Evolutionary conservation across 1,284 basidiomycete species (phyloP), one percentile per base, ranked within the genome.

Genomic region (Ceratobasidium sp.): DNA sequence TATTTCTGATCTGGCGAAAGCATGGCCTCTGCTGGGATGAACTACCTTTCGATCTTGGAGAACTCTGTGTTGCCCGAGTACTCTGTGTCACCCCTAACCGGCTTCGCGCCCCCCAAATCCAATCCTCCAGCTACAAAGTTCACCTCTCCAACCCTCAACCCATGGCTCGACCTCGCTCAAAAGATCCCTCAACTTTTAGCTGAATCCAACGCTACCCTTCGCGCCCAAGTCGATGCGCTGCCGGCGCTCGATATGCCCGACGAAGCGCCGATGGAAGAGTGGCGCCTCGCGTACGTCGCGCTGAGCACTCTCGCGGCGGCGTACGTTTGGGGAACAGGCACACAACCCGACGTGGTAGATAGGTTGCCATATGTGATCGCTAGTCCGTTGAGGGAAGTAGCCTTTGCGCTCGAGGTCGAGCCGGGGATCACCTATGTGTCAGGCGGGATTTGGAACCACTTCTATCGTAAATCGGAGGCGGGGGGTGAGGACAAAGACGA

Each of bases 381-480:
- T n/a, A 1, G 27, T 29, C 65, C 65, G 8, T 53, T 67, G 8
- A 3, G 33, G 15, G 65, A 67, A 1, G 33, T 67, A 4, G 27
- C 65, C 2, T 45, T 56, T n/a, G 65, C 48, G 19, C 65, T 67
- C 19, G 65, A 56, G 22, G 65, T 67, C 9, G 51, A 67, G 45
- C 65, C 65, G 54, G 65, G 65, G 5, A 41, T 67, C 11, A 56
- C 65, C 9, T 67, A 67, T 53, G 41, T 56, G 6, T 29, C 53
- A 11, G 65, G 65, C 15, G 65, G 51, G 33, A 67, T 67, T 9
- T 67, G 65, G 65, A 67, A 67, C 27, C 65, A 67, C 36, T 36
- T 22, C 19, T 67, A 67, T 24, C 50, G 36, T 24, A 53, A 56
- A 56, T 31, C 15, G 2, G 29, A 19, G 33, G 27, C 65, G 9